These are phyloP conservation scores for Adansonia madagascariensis DNA, from an alignment of 441 rosid genomes.

Conservation along the genomic window DNA sequence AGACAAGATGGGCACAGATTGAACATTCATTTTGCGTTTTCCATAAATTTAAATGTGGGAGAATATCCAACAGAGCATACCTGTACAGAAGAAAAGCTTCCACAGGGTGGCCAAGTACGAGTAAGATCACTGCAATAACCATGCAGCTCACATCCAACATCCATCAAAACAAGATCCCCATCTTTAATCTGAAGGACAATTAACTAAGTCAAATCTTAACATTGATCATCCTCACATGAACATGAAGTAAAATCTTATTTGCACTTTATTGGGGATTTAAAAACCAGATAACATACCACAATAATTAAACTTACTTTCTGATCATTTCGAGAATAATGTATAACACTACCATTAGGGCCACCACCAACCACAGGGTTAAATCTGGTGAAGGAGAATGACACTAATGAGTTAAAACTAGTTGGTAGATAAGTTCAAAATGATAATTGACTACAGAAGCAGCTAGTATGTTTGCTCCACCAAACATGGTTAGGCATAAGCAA, in stretches of 20 bases:
- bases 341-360: conserved; percentile 81
- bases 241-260: conserved; percentile 15
- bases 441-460: not conserved
- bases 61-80: conserved; percentile 42
- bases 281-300: conserved; percentile 20
- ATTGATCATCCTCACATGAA: conserved; percentile 10
- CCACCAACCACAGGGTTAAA: conserved; percentile 98
- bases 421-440: conserved; percentile 1
- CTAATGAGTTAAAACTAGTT: conserved; percentile 18
- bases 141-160: conserved; percentile 95
- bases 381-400: conserved; percentile 45
- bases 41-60: not conserved
- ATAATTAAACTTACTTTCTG: conserved; percentile 58
- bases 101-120: conserved; percentile 95
- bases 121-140: conserved; percentile 96
- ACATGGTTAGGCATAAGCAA: not conserved
- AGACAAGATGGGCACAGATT: not conserved
- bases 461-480: conserved; percentile 10
- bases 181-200: conserved; percentile 62
- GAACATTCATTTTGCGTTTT: not conserved
- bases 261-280: not conserved
- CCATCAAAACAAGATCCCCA: conserved; percentile 94
- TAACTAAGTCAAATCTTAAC: not conserved
- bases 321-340: conserved; percentile 97
- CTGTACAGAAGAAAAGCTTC: conserved; percentile 75